Evolutionary conservation across 2,329 filamentous ascomycete genomes (phyloP).

Genomic region (Diaporthe capsici): DNA sequence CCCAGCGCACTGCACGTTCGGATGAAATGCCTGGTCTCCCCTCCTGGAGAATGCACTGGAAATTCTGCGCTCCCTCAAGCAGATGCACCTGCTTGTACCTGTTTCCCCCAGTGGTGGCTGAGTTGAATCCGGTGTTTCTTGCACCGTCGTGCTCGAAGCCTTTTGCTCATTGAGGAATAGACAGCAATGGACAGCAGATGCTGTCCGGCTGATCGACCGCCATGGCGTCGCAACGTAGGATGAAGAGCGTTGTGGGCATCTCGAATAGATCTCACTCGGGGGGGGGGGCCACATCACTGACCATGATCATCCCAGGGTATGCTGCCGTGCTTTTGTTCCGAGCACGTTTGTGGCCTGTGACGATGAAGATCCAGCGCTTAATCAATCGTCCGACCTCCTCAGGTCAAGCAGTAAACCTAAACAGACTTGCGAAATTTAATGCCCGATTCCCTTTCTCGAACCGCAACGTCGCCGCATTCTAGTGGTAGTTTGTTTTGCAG

Average conservation of each 20-base stretch:
- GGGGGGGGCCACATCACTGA: constrained; percentile 9
- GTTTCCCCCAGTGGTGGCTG: not conserved
- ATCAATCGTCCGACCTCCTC: not conserved
- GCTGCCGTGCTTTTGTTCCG: constrained; percentile 1
- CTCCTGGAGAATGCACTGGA: not conserved
- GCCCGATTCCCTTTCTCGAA: constrained; percentile 24
- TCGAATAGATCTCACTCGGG: constrained; percentile 9
- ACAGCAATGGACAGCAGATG: not conserved
- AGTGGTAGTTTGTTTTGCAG: constrained; percentile 35
- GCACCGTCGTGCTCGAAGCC: not conserved
- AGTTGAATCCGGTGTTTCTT: not conserved
- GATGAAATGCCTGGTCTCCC: constrained; percentile 8
- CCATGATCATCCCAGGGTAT: constrained; percentile 33
- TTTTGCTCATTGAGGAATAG: not conserved
- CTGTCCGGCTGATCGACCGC: constrained; percentile 23
- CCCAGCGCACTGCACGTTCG: constrained; percentile 1
- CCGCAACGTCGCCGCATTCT: constrained; percentile 27
- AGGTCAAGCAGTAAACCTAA: constrained; percentile 14
- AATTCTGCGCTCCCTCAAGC: not conserved
- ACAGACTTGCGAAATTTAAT: constrained; percentile 20
- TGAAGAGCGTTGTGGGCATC: constrained; percentile 31
- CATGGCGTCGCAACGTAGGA: constrained; percentile 14
- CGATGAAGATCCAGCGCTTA: constrained; percentile 14
- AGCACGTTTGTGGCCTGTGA: not conserved
- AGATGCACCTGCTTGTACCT: constrained; percentile 1